Evolutionary conservation across 306 rosid species (phyloP).

Genomic region (Ziziphus jujuba): DNA sequence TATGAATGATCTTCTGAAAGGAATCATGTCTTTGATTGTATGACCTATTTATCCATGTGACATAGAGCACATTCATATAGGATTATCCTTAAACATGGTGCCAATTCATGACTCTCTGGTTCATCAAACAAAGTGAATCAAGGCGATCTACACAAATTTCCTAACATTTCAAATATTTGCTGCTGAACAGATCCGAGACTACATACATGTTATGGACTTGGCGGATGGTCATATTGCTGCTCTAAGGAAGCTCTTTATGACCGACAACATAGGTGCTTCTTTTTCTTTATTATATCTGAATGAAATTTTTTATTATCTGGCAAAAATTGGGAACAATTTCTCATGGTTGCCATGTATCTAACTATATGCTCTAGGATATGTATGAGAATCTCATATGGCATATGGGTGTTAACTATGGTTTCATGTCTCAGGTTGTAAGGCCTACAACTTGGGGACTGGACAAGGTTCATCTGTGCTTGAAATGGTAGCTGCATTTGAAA

Average conservation of each 20-base stretch:
- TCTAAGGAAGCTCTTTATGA: conserved; percentile 64
- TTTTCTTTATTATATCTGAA: neutral
- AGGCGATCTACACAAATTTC: neutral
- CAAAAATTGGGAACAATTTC: neutral
- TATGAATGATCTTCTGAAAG: too few relatives aligned
- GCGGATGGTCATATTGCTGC: conserved; percentile 99
- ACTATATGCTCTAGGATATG: conserved; percentile 2
- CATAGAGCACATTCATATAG: neutral
- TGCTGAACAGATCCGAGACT: conserved; percentile 76
- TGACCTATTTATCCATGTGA: too few relatives aligned
- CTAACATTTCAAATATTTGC: neutral
- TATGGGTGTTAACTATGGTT: conserved; percentile 20
- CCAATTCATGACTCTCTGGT: neutral
- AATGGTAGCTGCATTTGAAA: conserved; percentile 90
- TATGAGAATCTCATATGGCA: neutral
- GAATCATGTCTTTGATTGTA: too few relatives aligned
- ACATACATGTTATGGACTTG: conserved; percentile 96
- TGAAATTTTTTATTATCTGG: neutral
- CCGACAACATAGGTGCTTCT: conserved; percentile 59
- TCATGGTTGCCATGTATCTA: neutral
- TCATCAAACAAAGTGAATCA: neutral
- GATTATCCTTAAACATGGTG: neutral
- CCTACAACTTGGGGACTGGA: conserved; percentile 93
- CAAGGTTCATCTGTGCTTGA: conserved; percentile 86
- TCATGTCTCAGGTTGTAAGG: conserved; percentile 66